Percentiles rank a stretch among this genome's conserved stretches.
These are phyloP conservation scores for Stachybotrys elegans DNA, from an alignment of 2,329 filamentous ascomycete species.

Conservation along the genomic window DNA sequence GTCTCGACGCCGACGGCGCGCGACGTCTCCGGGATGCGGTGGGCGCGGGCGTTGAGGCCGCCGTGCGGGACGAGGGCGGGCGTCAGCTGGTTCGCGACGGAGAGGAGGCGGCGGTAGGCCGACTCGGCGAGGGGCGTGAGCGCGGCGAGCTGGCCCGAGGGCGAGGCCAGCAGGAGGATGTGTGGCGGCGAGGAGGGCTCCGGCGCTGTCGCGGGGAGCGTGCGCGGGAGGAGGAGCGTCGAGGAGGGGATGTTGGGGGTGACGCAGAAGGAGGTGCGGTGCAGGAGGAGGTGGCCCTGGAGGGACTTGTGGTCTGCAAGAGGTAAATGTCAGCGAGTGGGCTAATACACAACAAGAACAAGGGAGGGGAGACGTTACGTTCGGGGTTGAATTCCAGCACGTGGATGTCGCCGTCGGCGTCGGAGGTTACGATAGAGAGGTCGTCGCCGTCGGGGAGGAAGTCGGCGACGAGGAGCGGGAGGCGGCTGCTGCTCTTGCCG, in stretches of 20 bases:
- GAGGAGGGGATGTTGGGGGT: constrained; percentile 71
- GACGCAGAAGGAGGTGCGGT: constrained; percentile 81
- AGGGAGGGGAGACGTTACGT: constrained; percentile 46
- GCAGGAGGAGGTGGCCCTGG: constrained; percentile 80
- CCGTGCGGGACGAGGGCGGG: constrained; percentile 71
- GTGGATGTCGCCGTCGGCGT: constrained; percentile 81
- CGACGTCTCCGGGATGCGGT: constrained; percentile 51
- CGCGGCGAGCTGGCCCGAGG: constrained; percentile 70
- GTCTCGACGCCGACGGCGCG: constrained; percentile 49
- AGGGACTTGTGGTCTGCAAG: constrained; percentile 90
- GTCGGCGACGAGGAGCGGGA: constrained; percentile 78
- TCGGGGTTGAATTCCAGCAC: constrained; percentile 93
- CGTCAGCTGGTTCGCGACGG: constrained; percentile 73
- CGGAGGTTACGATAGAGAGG: constrained; percentile 75
- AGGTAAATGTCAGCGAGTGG: constrained; percentile 15
- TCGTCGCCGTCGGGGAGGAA: constrained; percentile 83
- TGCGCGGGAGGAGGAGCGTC: constrained; percentile 71
- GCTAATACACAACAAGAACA: neutral
- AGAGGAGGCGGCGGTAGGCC: constrained; percentile 77
- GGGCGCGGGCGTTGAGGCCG: constrained; percentile 78
- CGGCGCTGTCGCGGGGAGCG: constrained; percentile 38
- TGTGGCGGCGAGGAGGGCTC: constrained; percentile 27
- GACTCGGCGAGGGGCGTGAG: constrained; percentile 75
- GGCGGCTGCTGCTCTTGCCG: constrained; percentile 73
- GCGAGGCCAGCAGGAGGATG: constrained; percentile 63